phyloP scores from a whole-genome alignment of 2,329 filamentous ascomycete species.

The Sordariomycetes sp. region DNA sequence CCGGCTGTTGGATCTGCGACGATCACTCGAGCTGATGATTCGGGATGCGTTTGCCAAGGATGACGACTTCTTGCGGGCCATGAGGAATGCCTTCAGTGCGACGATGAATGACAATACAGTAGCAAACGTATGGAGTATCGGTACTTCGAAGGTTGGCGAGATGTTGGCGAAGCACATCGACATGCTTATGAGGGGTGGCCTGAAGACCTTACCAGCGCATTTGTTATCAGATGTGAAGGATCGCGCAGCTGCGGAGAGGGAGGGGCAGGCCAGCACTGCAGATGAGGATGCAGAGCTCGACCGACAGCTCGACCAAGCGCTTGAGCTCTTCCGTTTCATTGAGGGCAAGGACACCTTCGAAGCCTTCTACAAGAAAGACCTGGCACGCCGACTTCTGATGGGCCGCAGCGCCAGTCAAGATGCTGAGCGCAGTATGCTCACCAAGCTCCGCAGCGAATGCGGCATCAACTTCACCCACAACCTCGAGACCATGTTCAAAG shows the following conservation, averaged over 20 bases:
- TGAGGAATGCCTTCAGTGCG: constrained; percentile 76
- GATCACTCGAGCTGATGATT: constrained; percentile 67
- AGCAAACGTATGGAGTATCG: constrained; percentile 63
- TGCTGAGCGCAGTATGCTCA: constrained; percentile 90
- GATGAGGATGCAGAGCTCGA: constrained; percentile 92
- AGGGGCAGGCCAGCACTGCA: constrained; percentile 56
- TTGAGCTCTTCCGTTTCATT: constrained; percentile 94
- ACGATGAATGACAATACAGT: constrained; percentile 90
- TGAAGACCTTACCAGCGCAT: constrained; percentile 69
- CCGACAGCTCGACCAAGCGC: constrained; percentile 79
- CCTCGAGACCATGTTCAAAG: constrained; percentile 98
- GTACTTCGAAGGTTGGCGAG: constrained; percentile 90
- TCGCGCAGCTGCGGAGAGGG: constrained; percentile 46
- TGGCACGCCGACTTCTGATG: constrained; percentile 85
- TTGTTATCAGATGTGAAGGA: constrained; percentile 55
- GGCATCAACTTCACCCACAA: constrained; percentile 94
- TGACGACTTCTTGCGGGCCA: constrained; percentile 64
- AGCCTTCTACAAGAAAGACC: constrained; percentile 97
- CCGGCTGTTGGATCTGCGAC: constrained; percentile 71
- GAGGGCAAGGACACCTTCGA: constrained; percentile 97
- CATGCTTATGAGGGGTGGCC: constrained; percentile 73
- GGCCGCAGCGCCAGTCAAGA: constrained; percentile 87
- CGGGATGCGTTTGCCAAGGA: constrained; percentile 68
- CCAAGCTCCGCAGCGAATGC: constrained; percentile 85
- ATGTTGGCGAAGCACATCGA: constrained; percentile 99